Base-by-base conservation (phyloP, 208 protist species). In the Acanthamoeba lenticulata region DNA sequence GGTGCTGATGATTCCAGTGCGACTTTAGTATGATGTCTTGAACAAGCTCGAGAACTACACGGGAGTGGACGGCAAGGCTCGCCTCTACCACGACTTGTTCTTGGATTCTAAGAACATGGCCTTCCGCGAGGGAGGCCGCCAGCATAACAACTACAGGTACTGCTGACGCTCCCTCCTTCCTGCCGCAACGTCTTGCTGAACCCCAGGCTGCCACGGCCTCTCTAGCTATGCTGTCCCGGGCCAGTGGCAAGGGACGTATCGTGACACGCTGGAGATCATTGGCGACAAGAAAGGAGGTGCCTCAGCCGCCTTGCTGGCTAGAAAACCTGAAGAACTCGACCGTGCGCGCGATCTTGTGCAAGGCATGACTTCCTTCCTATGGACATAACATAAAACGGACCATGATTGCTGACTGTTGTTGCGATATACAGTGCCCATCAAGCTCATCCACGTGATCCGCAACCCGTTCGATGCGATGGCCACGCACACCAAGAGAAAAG, bases 71-170 rank as follows among this genome's bases (percentile, higher is more conserved):
- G 69, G 69, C 38, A 34, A 27, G 38, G 40, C 7, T 7, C 69
- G 69, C 21, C 69, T 81, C 69, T 45, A 34, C n/a, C 1, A 17
- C 40, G 69, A 81, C 69, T 34, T 81, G 69, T 81, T 81, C 69
- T 6, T 45, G 38, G 69, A 81, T 13, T 81, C 69, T 34, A 81
- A 81, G 69, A 24, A 0, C 36, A 81, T 81, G 69, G 69, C 69
- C 29, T 81, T 81, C 69, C 69, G 69, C 38, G 69, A 81, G 36
- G 69, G 69, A 45, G 69, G 69, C 40, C 69, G 69, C 69, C 69
- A 81, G 38, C 69, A 81, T 34, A 81, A 81, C 69, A 81, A 81
- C 69, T 81, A 81, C 69, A 81, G n/a, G 69, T 69, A 21, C 11
- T 60, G 52, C 52, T 60, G 11, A 60, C 52, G 21, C 21, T 60